Conservation (phyloP, 176 grass and related monocot genomes). For the Avena sativa region DNA sequence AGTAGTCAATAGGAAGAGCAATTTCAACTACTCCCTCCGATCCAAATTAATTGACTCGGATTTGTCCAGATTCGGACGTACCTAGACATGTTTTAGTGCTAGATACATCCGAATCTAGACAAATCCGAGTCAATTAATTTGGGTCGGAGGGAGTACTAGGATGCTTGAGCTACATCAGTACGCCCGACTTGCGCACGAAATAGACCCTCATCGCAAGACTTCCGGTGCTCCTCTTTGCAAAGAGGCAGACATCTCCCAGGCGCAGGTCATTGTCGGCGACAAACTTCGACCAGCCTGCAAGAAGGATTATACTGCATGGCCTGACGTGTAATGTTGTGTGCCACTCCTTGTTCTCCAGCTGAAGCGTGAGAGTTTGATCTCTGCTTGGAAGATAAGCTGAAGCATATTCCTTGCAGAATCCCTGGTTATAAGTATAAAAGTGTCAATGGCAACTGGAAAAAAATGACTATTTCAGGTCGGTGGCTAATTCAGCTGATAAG, state of each 20-base stretch:
- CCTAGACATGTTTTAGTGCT: no score
- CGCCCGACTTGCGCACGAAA: neutral
- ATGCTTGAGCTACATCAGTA: neutral
- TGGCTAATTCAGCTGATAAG: neutral
- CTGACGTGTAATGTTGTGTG: neutral
- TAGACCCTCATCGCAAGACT: neutral
- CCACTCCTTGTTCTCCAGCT: neutral
- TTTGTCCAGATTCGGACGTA: no score
- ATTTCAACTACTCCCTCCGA: no score
- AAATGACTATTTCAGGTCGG: neutral
- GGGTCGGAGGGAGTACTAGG: neutral
- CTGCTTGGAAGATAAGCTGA: neutral
- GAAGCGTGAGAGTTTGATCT: neutral
- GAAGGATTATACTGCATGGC: neutral
- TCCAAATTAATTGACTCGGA: no score
- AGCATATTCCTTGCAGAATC: neutral
- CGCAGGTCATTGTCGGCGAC: neutral
- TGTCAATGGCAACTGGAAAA: constrained; percentile 5
- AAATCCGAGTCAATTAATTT: no score
- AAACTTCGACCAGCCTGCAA: neutral
- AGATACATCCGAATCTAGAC: no score
- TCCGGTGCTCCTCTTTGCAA: neutral
- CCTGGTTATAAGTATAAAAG: neutral
- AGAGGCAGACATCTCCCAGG: neutral
- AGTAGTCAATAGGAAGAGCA: neutral